Percentiles rank a stretch among this genome's conserved stretches.
These are phyloP conservation scores for Penicillium sp. DNA, from an alignment of 2,329 filamentous ascomycete genomes.

Conservation along the genomic window DNA sequence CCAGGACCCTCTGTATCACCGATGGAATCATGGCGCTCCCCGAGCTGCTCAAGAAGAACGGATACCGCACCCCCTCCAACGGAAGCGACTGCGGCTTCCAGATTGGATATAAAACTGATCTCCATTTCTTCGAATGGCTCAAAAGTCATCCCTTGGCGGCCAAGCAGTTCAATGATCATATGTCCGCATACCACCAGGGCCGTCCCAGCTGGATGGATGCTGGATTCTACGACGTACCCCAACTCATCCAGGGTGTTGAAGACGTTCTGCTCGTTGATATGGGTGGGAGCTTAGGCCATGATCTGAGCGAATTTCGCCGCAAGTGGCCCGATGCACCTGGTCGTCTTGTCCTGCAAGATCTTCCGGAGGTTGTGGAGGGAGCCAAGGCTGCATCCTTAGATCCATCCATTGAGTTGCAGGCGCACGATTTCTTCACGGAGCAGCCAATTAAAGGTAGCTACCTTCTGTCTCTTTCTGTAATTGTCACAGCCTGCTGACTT, in stretches of 20 bases:
- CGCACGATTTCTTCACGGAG: conserved; percentile 48
- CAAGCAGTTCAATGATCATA: conserved; percentile 30
- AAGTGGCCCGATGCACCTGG: conserved; percentile 42
- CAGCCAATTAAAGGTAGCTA: conserved; percentile 46
- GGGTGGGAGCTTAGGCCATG: conserved; percentile 44
- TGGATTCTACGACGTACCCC: conserved; percentile 30
- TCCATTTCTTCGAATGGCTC: conserved; percentile 31
- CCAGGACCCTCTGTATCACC: conserved; percentile 30
- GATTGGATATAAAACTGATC: conserved; percentile 26
- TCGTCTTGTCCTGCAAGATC: conserved; percentile 51
- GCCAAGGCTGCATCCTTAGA: conserved; percentile 15
- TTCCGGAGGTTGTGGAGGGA: conserved; percentile 39
- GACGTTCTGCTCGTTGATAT: conserved; percentile 43
- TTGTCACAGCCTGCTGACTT: too few relatives aligned
- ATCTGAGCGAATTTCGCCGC: conserved; percentile 38
- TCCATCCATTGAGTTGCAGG: conserved; percentile 32
- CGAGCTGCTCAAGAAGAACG: conserved; percentile 25
- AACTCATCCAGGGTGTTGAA: conserved; percentile 15
- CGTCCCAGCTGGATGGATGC: conserved; percentile 32
- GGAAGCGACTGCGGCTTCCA: conserved; percentile 27
- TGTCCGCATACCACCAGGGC: conserved; percentile 28
- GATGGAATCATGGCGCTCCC: conserved; percentile 26
- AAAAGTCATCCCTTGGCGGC: conserved; percentile 18
- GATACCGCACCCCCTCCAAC: conserved; percentile 28
- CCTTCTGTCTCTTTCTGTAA: too few relatives aligned